Evolutionary conservation across 495 filamentous ascomycete genomes (phyloP), one percentile per base, ranked within the genome.

Genomic region (Hypoxylon lienhwacheense): DNA sequence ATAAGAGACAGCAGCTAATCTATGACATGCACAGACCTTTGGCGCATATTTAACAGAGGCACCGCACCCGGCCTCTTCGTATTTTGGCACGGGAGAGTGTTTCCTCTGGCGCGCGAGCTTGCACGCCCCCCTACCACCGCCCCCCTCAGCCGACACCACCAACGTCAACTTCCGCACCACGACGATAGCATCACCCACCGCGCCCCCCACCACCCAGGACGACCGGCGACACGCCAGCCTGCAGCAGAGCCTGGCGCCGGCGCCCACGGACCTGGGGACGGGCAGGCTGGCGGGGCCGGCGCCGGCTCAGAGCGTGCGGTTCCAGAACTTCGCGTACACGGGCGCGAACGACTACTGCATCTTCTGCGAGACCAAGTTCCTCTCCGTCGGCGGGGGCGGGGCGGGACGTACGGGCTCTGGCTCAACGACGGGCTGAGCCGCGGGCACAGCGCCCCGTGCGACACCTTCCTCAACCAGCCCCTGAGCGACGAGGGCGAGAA

Each of bases 291-390:
- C 5, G 31, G 7, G 3, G 3, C 20, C 19, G 0, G 58, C 64
- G 10, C 40, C 42, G 11, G 14, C 54, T 0, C 70, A 74, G 41
- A 77, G 84, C 22, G 86, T 96, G 60, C 84, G 90, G 5, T 97
- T 98, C 79, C 96, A 96, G 70, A 92, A 92, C 0, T 98, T 97
- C 67, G 91, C 91, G 0, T 97, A 97, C 64, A 91, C 86, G 53
- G 93, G 93, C 5, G 81, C 92, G 11, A 98, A 98, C 70, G 93
- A 97, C 68, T 77, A 96, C 67, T 85, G 93, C 76, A 95, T 97
- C 59, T 86, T 92, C 59, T 97, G 92, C 73, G 89, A 96, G 67
- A 76, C 80, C 17, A 81, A 83, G n/a, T 97, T 85, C 66, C 69
- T 98, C 32, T 90, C 85, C 64, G 72, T 96, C 1, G 91, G 91